Evolutionary conservation across 148 eudicot genomes (phyloP).

Genomic region (Rhododendron williamsianum): DNA sequence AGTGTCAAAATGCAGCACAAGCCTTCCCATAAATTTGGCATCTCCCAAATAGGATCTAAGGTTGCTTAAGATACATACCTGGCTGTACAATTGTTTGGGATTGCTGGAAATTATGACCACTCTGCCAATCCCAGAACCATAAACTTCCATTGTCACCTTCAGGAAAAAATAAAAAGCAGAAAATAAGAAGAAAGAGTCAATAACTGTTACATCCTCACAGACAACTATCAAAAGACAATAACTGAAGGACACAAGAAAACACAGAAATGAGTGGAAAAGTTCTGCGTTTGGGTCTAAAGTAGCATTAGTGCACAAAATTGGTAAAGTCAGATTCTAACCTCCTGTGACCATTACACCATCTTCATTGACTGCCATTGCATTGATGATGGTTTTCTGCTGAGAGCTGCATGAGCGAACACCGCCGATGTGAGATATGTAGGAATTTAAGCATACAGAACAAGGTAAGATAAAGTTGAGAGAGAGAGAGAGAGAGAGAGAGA

Average conservation of each 20-base stretch:
- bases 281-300: neutral
- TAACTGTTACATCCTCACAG: no score
- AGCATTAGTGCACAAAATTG: neutral
- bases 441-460: neutral
- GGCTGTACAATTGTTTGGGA: constrained; percentile 90
- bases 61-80: constrained; percentile 33
- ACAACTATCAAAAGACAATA: no score
- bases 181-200: neutral
- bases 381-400: constrained; percentile 50
- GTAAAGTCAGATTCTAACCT: constrained; percentile 40
- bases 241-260: neutral
- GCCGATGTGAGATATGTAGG: neutral
- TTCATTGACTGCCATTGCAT: no score
- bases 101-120: constrained; percentile 98
- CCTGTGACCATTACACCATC: constrained; percentile 86
- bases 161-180: neutral
- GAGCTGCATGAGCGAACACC: constrained; percentile 38
- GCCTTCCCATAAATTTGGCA: neutral
- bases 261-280: neutral
- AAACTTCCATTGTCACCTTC: constrained; percentile 45
- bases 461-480: neutral
- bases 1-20: no score
- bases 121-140: constrained; percentile 87
- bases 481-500: neutral
- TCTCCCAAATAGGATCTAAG: neutral